These are phyloP conservation scores for Phytophthora brassicae DNA, from an alignment of 352 stramenopile species.

Conservation along the genomic window DNA sequence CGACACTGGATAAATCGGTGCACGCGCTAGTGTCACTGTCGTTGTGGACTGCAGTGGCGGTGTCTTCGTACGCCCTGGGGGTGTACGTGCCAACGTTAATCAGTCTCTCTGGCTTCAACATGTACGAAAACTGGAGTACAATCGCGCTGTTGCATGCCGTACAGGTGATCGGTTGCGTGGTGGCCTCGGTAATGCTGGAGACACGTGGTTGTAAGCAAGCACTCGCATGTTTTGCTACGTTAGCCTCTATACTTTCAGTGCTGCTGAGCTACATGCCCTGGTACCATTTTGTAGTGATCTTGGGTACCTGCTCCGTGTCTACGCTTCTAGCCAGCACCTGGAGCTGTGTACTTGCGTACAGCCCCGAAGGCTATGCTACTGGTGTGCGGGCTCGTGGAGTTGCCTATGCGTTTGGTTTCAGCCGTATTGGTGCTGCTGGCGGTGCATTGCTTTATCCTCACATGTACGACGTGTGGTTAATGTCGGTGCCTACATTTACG, in stretches of 20 bases:
- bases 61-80: constrained; percentile 39
- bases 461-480: constrained; percentile 37
- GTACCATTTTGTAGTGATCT: constrained; percentile 22
- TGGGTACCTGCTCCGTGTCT: constrained; percentile 19
- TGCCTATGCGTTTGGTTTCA: constrained; percentile 27
- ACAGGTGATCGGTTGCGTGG: constrained; percentile 22
- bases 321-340: constrained; percentile 21
- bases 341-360: constrained; percentile 30
- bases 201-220: constrained; percentile 23
- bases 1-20: background rate
- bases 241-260: constrained; percentile 10
- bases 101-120: constrained; percentile 39
- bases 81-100: constrained; percentile 35
- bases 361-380: constrained; percentile 19
- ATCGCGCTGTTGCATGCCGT: constrained; percentile 21
- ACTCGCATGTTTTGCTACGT: constrained; percentile 12
- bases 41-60: constrained; percentile 34
- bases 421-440: constrained; percentile 18
- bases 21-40: constrained; percentile 34
- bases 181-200: constrained; percentile 21
- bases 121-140: constrained; percentile 32
- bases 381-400: constrained; percentile 25
- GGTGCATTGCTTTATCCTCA: constrained; percentile 31
- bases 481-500: constrained; percentile 30
- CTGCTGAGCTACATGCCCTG: constrained; percentile 34